Conservation (phyloP, 169 alveolate genomes). For the Plasmodium berghei region DNA sequence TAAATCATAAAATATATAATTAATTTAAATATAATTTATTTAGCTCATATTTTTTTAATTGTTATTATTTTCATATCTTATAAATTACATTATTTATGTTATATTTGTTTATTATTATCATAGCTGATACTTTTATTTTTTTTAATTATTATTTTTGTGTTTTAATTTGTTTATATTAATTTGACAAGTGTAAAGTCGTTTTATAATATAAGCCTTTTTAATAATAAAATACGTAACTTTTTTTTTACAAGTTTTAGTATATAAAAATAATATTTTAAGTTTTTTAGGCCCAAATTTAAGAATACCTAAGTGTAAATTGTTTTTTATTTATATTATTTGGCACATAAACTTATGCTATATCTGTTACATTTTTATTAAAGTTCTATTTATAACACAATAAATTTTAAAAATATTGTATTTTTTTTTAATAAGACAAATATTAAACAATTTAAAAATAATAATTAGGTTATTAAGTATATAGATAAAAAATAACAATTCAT, state of each 20-base stretch:
- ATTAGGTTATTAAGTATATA: conserved; percentile 20
- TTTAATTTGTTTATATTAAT: conserved; percentile 15
- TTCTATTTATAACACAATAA: no score
- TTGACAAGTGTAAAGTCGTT: conserved; percentile 2
- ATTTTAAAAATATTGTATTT: neutral
- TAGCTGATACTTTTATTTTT: neutral
- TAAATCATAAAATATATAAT: conserved; percentile 9
- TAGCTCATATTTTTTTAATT: neutral
- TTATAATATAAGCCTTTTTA: neutral
- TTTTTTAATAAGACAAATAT: conserved; percentile 31
- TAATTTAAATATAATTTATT: conserved; percentile 7
- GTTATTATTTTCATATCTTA: conserved; percentile 7
- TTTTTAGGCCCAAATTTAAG: conserved; percentile 11
- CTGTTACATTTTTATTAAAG: no score
- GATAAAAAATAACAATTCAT: conserved; percentile 3
- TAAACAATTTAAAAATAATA: conserved; percentile 9
- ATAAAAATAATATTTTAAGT: conserved; percentile 19
- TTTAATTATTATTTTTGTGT: neutral
- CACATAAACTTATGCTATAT: no score
- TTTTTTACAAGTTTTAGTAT: conserved; percentile 31
- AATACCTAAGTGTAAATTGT: neutral
- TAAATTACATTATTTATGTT: conserved; percentile 11
- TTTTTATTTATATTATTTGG: no score
- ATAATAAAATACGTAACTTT: conserved; percentile 6
- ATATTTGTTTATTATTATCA: conserved; percentile 5